Evolutionary conservation across 345 rosid genomes (phyloP), one percentile per base, ranked within the genome.

Genomic region (Firmiana major): DNA sequence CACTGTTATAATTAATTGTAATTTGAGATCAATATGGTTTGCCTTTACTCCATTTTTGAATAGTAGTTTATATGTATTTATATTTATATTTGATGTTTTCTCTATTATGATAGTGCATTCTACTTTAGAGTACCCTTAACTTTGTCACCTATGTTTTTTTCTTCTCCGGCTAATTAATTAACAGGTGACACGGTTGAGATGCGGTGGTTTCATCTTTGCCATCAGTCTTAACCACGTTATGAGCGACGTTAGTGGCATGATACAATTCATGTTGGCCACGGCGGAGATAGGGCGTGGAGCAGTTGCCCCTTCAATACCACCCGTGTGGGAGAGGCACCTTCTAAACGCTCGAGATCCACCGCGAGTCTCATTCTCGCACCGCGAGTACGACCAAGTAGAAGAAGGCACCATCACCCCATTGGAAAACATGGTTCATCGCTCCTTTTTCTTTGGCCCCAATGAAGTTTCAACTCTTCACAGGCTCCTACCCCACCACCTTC

Each of bases 201-300:
- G 78, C 21, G 81, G 81, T 12, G 79, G 84, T 17, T 68, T 78
- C 54, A 40, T 78, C 11, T 54, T 81, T 0, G 79, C 60, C 17
- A 0, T 68, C 3, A 26, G 73, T 4, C 0, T 38, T 0, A 81
- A 68, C 76, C 84, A 81, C 76, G 54, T 74, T 0, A 68, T 78
- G 67, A 26, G 42, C n/a, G 84, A 81, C 19, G 81, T 1, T 0
- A 0, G 0, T 5, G 79, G 81, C 11, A 2, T 81, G 1, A 4
- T 1, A 0, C 81, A 69, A 43, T 78, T 81, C 45, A 16, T 75
- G 17, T 42, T 8, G 1, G 60, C 79, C 17, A 5, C 78, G 4
- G 79, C 12, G 5, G 79, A 82, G 40, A 63, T 82, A 31, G 81
- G 62, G 0, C 68, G 21, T 15, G 76, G 79, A 0, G 19, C n/a